Conservation (phyloP, 1,284 basidiomycete genomes). For the Mycena citricolor region DNA sequence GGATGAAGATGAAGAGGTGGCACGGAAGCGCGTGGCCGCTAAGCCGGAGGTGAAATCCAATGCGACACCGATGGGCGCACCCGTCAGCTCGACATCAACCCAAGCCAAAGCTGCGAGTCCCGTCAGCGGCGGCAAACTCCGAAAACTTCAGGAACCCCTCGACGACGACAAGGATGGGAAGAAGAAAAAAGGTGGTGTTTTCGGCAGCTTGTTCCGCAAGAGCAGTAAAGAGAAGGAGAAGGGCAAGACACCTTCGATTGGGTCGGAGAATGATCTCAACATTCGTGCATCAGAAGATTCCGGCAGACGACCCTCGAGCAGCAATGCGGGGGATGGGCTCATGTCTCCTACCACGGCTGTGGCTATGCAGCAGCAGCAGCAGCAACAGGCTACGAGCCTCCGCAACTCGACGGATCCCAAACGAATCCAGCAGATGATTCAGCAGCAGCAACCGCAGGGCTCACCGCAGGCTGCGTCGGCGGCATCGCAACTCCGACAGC, state of each 20-base stretch:
- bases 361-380: conserved; percentile 58
- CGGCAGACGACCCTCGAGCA: conserved; percentile 35
- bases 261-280: conserved; percentile 41
- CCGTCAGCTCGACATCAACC: conserved; percentile 39
- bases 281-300: conserved; percentile 50
- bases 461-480: conserved; percentile 39
- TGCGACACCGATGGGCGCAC: conserved; percentile 32
- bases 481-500: conserved; percentile 73
- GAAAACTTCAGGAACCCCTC: conserved; percentile 59
- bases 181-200: conserved; percentile 73
- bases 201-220: conserved; percentile 74
- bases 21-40: conserved; percentile 55
- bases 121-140: conserved; percentile 49
- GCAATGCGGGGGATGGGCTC: conserved; percentile 28
- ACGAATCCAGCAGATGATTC: conserved; percentile 32
- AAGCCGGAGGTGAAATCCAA: no score
- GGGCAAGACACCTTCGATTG: conserved; percentile 45
- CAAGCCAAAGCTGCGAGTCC: conserved; percentile 28
- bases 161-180: conserved; percentile 61
- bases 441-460: conserved; percentile 32
- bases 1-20: conserved; percentile 66
- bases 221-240: conserved; percentile 79
- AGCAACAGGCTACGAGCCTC: conserved; percentile 35
- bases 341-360: conserved; percentile 49
- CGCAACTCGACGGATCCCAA: conserved; percentile 37